These are phyloP conservation scores for Silene latifolia DNA, from an alignment of 148 eudicot species.

Conservation along the genomic window DNA sequence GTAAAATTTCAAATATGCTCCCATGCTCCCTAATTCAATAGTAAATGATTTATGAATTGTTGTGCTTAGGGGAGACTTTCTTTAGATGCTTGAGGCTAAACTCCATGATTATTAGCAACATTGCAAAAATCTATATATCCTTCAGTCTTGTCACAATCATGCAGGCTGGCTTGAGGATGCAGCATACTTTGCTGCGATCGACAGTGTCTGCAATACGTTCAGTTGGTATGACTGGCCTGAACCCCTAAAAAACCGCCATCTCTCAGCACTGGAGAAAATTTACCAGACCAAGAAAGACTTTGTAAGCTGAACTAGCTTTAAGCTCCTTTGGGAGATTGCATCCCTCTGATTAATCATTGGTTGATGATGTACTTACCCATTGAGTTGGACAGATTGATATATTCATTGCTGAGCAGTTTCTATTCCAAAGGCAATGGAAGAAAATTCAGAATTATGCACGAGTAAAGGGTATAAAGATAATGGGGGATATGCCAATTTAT, in stretches of 20 bases:
- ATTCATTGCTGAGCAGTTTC: slow-evolving; percentile 85
- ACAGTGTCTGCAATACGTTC: slow-evolving; percentile 47
- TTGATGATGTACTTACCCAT: slow-evolving; percentile 28
- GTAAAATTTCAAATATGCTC: too few species aligned
- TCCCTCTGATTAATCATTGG: slow-evolving; percentile 12
- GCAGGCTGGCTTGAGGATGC: slow-evolving; percentile 99
- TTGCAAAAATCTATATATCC: background rate
- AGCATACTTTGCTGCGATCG: slow-evolving; percentile 96
- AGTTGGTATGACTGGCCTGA: slow-evolving; percentile 98
- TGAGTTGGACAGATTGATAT: slow-evolving; percentile 63
- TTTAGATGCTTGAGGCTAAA: background rate
- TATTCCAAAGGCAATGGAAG: slow-evolving; percentile 96
- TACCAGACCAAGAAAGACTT: slow-evolving; percentile 68
- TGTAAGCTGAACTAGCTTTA: slow-evolving; percentile 48
- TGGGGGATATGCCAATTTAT: slow-evolving; percentile 99
- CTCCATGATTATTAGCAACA: background rate
- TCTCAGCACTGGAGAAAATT: slow-evolving; percentile 75
- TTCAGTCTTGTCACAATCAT: slow-evolving; percentile 16
- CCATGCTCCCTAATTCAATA: too few species aligned
- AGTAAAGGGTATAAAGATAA: slow-evolving; percentile 69
- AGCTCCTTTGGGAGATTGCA: background rate
- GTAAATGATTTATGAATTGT: background rate
- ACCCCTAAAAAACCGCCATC: slow-evolving; percentile 84
- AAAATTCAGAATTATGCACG: slow-evolving; percentile 74
- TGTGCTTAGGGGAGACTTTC: background rate